Evolutionary conservation across 2,329 filamentous ascomycete species (phyloP), one percentile per base, ranked within the genome.

Genomic region (Neofusicoccum parvum): DNA sequence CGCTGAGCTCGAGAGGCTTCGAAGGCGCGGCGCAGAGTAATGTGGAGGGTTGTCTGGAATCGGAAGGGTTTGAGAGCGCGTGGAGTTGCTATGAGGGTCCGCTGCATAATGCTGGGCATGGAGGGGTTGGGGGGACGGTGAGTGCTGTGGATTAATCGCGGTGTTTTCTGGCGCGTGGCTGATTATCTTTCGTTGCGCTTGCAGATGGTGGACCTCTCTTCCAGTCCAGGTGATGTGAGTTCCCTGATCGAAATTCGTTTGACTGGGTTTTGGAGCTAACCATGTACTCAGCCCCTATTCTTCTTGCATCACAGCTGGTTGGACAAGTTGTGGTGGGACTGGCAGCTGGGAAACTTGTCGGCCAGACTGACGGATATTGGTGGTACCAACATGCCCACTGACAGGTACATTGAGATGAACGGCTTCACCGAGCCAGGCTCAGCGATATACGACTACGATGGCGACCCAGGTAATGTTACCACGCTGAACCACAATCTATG

Each of bases 231-330:
- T 12, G 67, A 70, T 32, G 23, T 23, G 23, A 23, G 23, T 3
- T 23, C 3, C 23, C 23, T 23, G 23, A 23, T 23, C 23, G 23
- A 23, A 23, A 23, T 23, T 23, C n/a, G 1, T 0, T 23, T 23
- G 3, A 23, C 23, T 1, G 23, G 3, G 23, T 3, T 3, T 23
- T 3, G 3, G 23, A 23, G 23, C 23, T 23, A 3, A 23, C 23
- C 3, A 23, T 23, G 3, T 23, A 3, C 3, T 23, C 23, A 23
- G 23, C 69, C 69, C 1, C 12, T 73, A 36, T 82, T 82, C 70
- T 82, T 74, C 70, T 72, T 79, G 23, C 80, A 81, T 68, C 80
- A 82, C 63, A 75, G 73, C 12, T 74, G 77, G 68, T 75, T 82
- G 36, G 80, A 82, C 67, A 72, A 77, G 4, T 68, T 77, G 2